phyloP scores from a whole-genome alignment of 106 monocot species.

The Phalaenopsis equestris region DNA sequence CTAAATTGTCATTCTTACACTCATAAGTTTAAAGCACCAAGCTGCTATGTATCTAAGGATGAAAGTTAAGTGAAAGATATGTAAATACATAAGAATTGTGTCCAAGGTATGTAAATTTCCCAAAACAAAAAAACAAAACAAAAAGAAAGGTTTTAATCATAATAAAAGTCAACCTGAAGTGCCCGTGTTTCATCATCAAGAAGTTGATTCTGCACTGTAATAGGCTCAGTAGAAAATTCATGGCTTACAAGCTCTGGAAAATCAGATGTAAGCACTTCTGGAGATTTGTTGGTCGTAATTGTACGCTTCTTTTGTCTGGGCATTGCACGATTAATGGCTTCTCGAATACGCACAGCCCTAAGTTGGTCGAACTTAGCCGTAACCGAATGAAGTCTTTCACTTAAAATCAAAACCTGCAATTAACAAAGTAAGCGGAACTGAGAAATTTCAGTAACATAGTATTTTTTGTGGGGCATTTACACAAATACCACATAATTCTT shows the following conservation, averaged over 20 bases:
- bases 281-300: constrained; percentile 16
- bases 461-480: neutral
- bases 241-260: constrained; percentile 21
- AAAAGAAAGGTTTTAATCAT: neutral
- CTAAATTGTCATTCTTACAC: too few species aligned
- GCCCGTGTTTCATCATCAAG: constrained; percentile 77
- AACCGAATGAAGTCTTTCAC: constrained; percentile 77
- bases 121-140: too few species aligned
- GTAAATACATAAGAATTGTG: too few species aligned
- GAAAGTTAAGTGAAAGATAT: too few species aligned
- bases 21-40: too few species aligned
- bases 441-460: neutral
- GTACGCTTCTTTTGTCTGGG: constrained; percentile 65
- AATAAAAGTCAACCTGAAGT: constrained; percentile 54
- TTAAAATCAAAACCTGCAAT: constrained; percentile 79
- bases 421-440: neutral
- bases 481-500: too few species aligned
- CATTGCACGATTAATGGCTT: constrained; percentile 61
- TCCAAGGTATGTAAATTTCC: too few species aligned
- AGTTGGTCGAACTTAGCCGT: constrained; percentile 80
- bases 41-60: too few species aligned
- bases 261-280: constrained; percentile 30
- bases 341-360: constrained; percentile 78
- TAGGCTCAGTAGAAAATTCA: constrained; percentile 20
- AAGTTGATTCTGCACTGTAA: constrained; percentile 62